phyloP scores from a whole-genome alignment of 495 filamentous ascomycete species.

The Elaphomyces granulatus region DNA sequence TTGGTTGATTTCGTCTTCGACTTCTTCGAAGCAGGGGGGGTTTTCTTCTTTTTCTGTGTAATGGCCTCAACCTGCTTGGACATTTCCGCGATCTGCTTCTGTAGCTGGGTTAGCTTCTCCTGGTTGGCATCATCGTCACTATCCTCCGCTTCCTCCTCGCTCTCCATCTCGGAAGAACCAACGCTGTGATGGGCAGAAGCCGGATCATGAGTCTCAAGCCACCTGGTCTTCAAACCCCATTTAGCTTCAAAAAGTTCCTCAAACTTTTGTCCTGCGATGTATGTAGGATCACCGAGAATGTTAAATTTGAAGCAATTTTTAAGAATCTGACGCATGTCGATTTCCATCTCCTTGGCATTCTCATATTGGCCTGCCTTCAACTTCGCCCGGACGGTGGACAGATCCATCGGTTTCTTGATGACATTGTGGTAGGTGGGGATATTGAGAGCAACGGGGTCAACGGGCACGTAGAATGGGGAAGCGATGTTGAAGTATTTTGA shows the following conservation, averaged over 20 bases:
- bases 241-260: conserved; percentile 59
- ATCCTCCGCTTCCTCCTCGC: conserved; percentile 54
- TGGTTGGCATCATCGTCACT: conserved; percentile 47
- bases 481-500: conserved; percentile 50
- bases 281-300: conserved; percentile 57
- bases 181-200: conserved; percentile 35
- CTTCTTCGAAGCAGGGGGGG: conserved; percentile 46
- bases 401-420: conserved; percentile 94
- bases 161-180: conserved; percentile 45
- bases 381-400: conserved; percentile 62
- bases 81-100: conserved; percentile 50
- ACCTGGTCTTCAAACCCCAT: conserved; percentile 58
- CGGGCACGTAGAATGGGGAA: conserved; percentile 59
- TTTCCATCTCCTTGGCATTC: conserved; percentile 70
- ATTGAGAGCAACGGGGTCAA: conserved; percentile 87
- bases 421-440: conserved; percentile 87
- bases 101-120: conserved; percentile 52
- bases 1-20: conserved; percentile 38
- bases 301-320: conserved; percentile 90
- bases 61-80: conserved; percentile 39
- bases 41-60: conserved; percentile 43
- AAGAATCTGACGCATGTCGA: conserved; percentile 69
- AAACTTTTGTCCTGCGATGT: conserved; percentile 51
- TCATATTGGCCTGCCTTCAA: conserved; percentile 69
- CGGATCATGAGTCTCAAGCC: conserved; percentile 60